These are phyloP conservation scores for Dictyostelium intermedium DNA, from an alignment of 78 protist species.

Conservation along the genomic window DNA sequence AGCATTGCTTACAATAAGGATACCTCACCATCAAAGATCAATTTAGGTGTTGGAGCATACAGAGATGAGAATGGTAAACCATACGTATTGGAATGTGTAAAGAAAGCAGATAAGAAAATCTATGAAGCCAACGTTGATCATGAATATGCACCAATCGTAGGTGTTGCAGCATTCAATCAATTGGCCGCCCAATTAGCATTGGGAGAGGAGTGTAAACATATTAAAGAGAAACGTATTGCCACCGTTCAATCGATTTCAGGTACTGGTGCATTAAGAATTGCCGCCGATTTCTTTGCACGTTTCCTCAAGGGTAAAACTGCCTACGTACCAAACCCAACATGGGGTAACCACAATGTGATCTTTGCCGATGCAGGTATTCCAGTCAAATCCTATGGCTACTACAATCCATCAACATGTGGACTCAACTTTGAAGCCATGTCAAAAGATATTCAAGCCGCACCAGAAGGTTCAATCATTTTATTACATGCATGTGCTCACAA, in stretches of 20 bases:
- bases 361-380: constrained; percentile 83
- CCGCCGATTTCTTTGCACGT: constrained; percentile 83
- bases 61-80: constrained; percentile 87
- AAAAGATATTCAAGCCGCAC: constrained; percentile 84
- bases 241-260: constrained; percentile 97
- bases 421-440: constrained; percentile 92
- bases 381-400: constrained; percentile 88
- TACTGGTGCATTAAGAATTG: constrained; percentile 97
- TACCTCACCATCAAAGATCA: constrained; percentile 79
- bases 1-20: constrained; percentile 83
- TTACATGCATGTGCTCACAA: constrained; percentile 99
- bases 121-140: constrained; percentile 73
- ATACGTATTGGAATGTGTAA: constrained; percentile 79
- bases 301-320: constrained; percentile 67
- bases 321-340: constrained; percentile 97
- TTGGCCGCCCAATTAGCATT: constrained; percentile 64
- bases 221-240: constrained; percentile 70
- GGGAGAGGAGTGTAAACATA: constrained; percentile 35
- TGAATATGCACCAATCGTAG: constrained; percentile 93
- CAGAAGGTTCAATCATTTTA: constrained; percentile 85
- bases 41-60: constrained; percentile 93
- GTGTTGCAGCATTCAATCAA: constrained; percentile 77
- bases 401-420: constrained; percentile 68
- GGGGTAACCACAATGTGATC: constrained; percentile 95
- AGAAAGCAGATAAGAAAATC: constrained; percentile 84